Evolutionary conservation across 331 rosid species (phyloP).

Genomic region (Spiraea crenata): DNA sequence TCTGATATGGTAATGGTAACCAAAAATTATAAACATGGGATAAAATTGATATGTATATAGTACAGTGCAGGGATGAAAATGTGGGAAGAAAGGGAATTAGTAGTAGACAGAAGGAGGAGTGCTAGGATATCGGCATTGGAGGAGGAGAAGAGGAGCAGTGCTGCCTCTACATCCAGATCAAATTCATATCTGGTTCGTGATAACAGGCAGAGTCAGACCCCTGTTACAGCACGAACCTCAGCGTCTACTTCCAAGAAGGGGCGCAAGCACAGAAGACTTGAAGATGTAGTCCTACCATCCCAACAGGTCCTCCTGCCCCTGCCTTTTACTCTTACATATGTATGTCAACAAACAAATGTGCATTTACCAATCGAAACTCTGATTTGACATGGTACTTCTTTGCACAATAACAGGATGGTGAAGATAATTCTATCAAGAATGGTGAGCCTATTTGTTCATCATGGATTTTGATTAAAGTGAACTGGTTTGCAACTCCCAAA

Average conservation of each 20-base stretch:
- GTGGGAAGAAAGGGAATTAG: constrained; percentile 10
- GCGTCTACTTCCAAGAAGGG: constrained; percentile 28
- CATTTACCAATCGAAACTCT: background rate
- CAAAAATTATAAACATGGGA: background rate
- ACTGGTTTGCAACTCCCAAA: background rate
- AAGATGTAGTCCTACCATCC: constrained; percentile 22
- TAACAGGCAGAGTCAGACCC: background rate
- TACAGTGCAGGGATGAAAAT: constrained; percentile 11
- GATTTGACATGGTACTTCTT: background rate
- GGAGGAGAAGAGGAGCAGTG: constrained; percentile 25
- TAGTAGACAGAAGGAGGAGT: constrained; percentile 30
- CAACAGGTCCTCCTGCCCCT: constrained; percentile 31
- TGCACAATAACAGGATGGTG: constrained; percentile 21
- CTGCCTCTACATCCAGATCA: background rate
- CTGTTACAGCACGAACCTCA: background rate
- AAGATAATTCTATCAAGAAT: constrained; percentile 19
- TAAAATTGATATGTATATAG: background rate
- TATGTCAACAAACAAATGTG: background rate
- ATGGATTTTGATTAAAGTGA: background rate
- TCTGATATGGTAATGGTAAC: background rate
- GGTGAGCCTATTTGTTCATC: constrained; percentile 33
- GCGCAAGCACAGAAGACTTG: constrained; percentile 30
- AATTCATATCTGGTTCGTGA: background rate
- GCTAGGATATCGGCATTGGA: constrained; percentile 32
- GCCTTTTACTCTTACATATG: background rate